phyloP scores from a whole-genome alignment of 2,329 filamentous ascomycete species.

The Alternaria novae-zelandiae region DNA sequence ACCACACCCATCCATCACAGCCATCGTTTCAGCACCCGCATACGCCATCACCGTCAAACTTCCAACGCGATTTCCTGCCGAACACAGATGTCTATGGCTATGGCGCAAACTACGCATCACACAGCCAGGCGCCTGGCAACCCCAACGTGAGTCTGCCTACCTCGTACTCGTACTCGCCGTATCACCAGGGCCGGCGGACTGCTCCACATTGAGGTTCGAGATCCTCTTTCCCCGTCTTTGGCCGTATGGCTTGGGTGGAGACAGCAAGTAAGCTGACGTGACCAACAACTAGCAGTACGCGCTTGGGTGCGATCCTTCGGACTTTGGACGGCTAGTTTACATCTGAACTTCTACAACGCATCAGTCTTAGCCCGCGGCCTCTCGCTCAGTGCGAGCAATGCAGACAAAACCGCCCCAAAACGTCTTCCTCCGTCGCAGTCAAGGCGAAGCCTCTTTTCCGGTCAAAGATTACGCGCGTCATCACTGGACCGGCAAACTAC shows the following conservation, averaged over 20 bases:
- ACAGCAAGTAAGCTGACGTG: slow-evolving; percentile 11
- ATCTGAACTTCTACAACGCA: background rate
- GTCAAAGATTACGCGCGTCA: background rate
- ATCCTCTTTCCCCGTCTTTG: slow-evolving; percentile 6
- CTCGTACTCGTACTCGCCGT: slow-evolving; percentile 9
- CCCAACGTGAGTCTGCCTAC: slow-evolving; percentile 27
- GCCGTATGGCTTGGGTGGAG: background rate
- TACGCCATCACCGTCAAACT: slow-evolving; percentile 17
- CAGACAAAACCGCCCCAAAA: background rate
- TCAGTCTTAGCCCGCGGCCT: fast-evolving
- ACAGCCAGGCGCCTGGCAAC: slow-evolving; percentile 15
- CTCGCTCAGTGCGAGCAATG: fast-evolving
- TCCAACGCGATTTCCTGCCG: slow-evolving; percentile 12
- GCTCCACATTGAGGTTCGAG: slow-evolving; percentile 15
- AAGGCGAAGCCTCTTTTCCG: too few species aligned
- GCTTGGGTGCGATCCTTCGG: slow-evolving; percentile 8
- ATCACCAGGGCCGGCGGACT: slow-evolving; percentile 11
- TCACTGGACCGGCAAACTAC: background rate
- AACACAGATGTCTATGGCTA: slow-evolving; percentile 20
- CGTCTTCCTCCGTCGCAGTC: background rate
- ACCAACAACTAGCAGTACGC: background rate
- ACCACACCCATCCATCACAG: slow-evolving; percentile 15
- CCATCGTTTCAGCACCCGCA: slow-evolving; percentile 20
- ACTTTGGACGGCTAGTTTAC: slow-evolving; percentile 1
- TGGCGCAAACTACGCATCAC: slow-evolving; percentile 10